phyloP scores from a whole-genome alignment of 176 grass and related monocot genomes.

The Echinochloa phyllopogon region DNA sequence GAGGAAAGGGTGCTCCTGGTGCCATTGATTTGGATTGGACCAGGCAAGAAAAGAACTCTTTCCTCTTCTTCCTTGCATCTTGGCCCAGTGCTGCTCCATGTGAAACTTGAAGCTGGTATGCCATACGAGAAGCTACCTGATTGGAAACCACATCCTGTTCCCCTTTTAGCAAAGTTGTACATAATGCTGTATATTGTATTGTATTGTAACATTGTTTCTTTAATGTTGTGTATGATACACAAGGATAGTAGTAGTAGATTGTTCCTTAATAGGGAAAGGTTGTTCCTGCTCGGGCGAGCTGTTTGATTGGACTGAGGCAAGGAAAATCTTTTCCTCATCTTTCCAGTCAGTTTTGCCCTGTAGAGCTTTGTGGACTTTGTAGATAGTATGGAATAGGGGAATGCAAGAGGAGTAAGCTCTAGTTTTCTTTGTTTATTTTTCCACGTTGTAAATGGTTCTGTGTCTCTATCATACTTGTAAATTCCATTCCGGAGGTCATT shows the following conservation, averaged over 20 bases:
- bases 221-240: background rate
- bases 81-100: background rate
- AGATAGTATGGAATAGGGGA: background rate
- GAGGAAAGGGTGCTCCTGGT: background rate
- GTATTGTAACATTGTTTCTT: background rate
- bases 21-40: slow-evolving; percentile 15
- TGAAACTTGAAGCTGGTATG: slow-evolving; percentile 20
- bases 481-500: no score
- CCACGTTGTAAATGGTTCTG: background rate
- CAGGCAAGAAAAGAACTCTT: slow-evolving; percentile 12
- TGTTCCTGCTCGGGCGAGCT: background rate
- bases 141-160: background rate
- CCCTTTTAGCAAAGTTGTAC: background rate
- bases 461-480: slow-evolving; percentile 7
- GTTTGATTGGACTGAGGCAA: background rate
- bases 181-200: slow-evolving; percentile 33
- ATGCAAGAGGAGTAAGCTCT: background rate
- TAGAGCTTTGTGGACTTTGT: slow-evolving; percentile 13
- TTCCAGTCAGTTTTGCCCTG: background rate
- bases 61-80: slow-evolving; percentile 23
- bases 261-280: background rate
- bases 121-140: background rate
- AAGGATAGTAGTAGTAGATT: background rate
- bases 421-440: background rate
- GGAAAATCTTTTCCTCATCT: background rate